phyloP scores from a whole-genome alignment of 2,329 filamentous ascomycete genomes.

The Botrytis elliptica region DNA sequence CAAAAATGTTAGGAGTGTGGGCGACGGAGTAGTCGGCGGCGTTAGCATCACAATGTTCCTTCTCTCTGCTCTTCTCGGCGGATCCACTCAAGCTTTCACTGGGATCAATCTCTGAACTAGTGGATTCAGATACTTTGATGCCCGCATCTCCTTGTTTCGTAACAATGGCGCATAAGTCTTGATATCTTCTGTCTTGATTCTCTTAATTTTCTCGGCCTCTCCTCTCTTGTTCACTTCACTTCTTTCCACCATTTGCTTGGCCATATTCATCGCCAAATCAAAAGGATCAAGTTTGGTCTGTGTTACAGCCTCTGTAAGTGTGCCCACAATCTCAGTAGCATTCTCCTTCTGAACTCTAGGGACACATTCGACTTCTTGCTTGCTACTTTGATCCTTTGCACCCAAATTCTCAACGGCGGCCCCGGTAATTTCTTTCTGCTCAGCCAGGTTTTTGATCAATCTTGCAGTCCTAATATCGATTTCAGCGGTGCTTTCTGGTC shows the following conservation, averaged over 20 bases:
- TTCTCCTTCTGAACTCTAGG: background rate
- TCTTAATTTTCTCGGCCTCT: background rate
- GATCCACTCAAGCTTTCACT: background rate
- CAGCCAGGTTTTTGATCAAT: background rate
- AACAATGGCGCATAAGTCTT: background rate
- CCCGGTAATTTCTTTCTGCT: background rate
- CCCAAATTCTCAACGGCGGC: rapidly evolving
- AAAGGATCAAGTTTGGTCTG: background rate
- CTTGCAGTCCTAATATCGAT: background rate
- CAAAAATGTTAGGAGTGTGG: too few species aligned
- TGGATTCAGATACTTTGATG: rapidly evolving
- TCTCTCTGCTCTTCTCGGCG: background rate
- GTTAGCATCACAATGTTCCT: too few species aligned
- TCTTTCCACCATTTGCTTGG: background rate
- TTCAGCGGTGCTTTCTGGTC: background rate
- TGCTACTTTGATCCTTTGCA: background rate
- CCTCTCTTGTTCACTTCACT: background rate
- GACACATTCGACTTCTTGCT: background rate
- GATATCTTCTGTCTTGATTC: background rate
- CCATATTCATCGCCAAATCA: background rate
- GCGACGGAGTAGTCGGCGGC: too few species aligned
- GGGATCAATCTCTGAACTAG: background rate
- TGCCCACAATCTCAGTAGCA: background rate
- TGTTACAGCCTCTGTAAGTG: background rate
- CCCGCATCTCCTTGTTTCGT: background rate